A percentile compares a stretch with the other conserved stretches of the same genome.
Conservation (phyloP, 2,329 filamentous ascomycete species). For the Pseudohalonectria lignicola region DNA sequence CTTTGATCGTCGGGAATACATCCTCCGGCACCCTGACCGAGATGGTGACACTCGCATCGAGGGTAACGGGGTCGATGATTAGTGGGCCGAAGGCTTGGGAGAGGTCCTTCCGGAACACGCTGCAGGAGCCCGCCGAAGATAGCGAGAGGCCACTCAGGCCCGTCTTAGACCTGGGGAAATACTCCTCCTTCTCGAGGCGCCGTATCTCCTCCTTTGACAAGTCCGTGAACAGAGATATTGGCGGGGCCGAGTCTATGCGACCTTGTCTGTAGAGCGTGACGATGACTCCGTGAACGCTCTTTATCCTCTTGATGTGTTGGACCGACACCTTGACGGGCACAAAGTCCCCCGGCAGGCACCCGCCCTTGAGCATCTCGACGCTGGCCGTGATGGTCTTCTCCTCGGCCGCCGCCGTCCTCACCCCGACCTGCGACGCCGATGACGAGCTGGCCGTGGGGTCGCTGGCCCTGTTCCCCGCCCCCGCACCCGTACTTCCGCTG, state of each 20-base stretch:
- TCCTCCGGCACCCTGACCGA: slow-evolving; percentile 82
- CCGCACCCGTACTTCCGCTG: slow-evolving; percentile 54
- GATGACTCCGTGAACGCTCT: slow-evolving; percentile 86
- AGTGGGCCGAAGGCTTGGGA: slow-evolving; percentile 81
- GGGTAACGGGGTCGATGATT: slow-evolving; percentile 70
- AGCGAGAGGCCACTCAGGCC: slow-evolving; percentile 79
- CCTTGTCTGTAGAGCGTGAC: slow-evolving; percentile 87
- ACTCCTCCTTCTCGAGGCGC: slow-evolving; percentile 67
- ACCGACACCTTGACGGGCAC: slow-evolving; percentile 72
- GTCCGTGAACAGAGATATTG: slow-evolving; percentile 31
- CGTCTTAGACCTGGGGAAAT: slow-evolving; percentile 77
- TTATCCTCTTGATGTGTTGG: slow-evolving; percentile 79
- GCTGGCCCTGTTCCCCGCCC: slow-evolving; percentile 20
- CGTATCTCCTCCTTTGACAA: slow-evolving; percentile 54
- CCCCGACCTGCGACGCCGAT: slow-evolving; percentile 11
- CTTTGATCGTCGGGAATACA: slow-evolving; percentile 81
- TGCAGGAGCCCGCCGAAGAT: slow-evolving; percentile 75
- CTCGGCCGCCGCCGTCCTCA: slow-evolving; percentile 32
- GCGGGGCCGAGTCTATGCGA: slow-evolving; percentile 68
- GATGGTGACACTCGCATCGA: slow-evolving; percentile 71
- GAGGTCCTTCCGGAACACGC: slow-evolving; percentile 91
- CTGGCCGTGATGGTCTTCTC: slow-evolving; percentile 79
- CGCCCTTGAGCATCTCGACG: slow-evolving; percentile 71
- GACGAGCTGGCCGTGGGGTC: neutral
- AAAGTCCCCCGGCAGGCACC: slow-evolving; percentile 75